Conservation (phyloP, 2,329 filamentous ascomycete genomes). For the Calonectria naviculata region DNA sequence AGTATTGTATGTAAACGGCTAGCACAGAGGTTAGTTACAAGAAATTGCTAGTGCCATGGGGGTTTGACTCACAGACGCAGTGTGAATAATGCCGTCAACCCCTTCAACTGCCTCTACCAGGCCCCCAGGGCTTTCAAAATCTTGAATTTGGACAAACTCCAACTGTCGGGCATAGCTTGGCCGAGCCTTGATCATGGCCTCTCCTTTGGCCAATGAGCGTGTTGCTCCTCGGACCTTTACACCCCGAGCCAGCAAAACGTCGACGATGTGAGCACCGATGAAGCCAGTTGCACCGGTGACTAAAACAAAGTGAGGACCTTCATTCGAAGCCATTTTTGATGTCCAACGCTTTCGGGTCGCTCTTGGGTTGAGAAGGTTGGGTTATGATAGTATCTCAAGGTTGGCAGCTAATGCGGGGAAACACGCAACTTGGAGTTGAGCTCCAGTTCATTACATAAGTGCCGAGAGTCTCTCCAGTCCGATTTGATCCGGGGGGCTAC, state of each 20-base stretch:
- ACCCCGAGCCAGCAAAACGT: conserved; percentile 43
- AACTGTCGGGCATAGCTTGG: conserved; percentile 48
- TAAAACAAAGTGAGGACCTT: conserved; percentile 25
- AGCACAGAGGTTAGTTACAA: not conserved
- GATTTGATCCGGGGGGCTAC: not conserved
- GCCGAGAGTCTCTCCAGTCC: not conserved
- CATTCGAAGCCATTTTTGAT: not conserved
- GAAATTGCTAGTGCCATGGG: accelerated
- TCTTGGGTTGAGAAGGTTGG: not conserved
- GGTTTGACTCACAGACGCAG: conserved; percentile 51
- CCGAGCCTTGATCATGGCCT: conserved; percentile 50
- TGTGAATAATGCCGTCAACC: conserved; percentile 56
- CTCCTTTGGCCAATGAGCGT: conserved; percentile 42
- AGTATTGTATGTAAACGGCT: conserved; percentile 57
- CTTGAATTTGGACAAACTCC: conserved; percentile 54
- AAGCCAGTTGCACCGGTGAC: conserved; percentile 42
- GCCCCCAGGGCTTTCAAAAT: conserved; percentile 52
- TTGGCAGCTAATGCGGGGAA: conserved; percentile 6
- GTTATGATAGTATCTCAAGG: not conserved
- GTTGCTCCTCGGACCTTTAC: conserved; percentile 45
- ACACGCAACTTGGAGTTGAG: not conserved
- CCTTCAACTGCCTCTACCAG: conserved; percentile 52
- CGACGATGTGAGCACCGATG: conserved; percentile 49
- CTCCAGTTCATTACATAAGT: not conserved
- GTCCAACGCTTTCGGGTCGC: not conserved